Percentiles rank a stretch among this genome's conserved stretches.
These are phyloP conservation scores for Elsinoe arachidis DNA, from an alignment of 2,329 filamentous ascomycete genomes.

Conservation along the genomic window DNA sequence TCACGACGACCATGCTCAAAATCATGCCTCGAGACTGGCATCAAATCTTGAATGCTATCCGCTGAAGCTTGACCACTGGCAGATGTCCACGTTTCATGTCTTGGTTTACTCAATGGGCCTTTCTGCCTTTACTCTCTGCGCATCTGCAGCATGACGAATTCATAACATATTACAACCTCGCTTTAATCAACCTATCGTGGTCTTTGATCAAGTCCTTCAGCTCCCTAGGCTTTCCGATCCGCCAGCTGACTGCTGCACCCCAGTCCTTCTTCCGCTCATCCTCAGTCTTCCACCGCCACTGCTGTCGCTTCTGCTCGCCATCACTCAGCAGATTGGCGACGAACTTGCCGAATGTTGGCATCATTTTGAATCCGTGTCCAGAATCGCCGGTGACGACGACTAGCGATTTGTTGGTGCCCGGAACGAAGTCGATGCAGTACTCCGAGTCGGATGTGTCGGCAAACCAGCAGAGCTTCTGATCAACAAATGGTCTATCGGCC, in stretches of 20 bases:
- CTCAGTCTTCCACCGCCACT: constrained; percentile 47
- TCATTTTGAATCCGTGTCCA: constrained; percentile 56
- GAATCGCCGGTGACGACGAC: constrained; percentile 50
- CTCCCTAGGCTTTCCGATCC: constrained; percentile 30
- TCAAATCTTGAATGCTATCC: no score
- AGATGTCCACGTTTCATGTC: no score
- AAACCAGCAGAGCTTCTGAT: constrained; percentile 54
- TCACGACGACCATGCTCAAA: no score
- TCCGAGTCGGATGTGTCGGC: constrained; percentile 54
- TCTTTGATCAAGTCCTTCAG: constrained; percentile 20
- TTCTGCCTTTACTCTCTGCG: no score
- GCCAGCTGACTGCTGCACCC: constrained; percentile 42
- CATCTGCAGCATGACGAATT: no score
- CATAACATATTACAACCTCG: constrained; percentile 17
- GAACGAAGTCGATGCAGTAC: constrained; percentile 52
- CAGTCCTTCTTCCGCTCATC: constrained; percentile 28
- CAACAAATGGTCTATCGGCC: constrained; percentile 48
- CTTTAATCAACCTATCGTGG: constrained; percentile 19
- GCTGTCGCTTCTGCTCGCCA: constrained; percentile 34
- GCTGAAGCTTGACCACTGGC: no score
- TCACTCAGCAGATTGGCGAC: constrained; percentile 41
- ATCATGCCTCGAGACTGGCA: no score
- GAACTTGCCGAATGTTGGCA: constrained; percentile 51
- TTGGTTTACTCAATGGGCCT: no score
- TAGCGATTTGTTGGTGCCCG: constrained; percentile 38